Percentiles rank a stretch among this genome's conserved stretches.
Conservation (phyloP, 2,329 filamentous ascomycete genomes). For the Epichloe baconii region DNA sequence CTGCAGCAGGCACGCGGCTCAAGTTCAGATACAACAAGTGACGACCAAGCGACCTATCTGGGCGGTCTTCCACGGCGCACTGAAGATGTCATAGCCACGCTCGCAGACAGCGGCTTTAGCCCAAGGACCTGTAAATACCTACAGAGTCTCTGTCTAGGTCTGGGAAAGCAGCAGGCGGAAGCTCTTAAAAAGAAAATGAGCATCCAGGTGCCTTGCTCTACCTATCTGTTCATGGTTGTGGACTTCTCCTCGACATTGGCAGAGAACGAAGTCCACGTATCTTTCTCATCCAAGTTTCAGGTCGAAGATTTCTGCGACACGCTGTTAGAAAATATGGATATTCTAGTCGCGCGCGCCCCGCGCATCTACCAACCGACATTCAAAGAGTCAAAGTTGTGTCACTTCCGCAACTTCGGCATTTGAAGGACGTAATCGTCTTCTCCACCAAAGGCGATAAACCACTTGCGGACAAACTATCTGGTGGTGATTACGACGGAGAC, state of each 20-base stretch:
- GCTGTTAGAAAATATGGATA: slow-evolving; percentile 40
- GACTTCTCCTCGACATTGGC: slow-evolving; percentile 50
- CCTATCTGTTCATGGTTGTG: slow-evolving; percentile 52
- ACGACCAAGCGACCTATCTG: slow-evolving; percentile 27
- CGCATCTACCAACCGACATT: slow-evolving; percentile 58
- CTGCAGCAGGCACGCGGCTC: slow-evolving; percentile 27
- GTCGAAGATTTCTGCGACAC: slow-evolving; percentile 39
- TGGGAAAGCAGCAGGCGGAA: slow-evolving; percentile 40
- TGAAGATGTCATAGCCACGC: slow-evolving; percentile 37
- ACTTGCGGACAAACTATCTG: slow-evolving; percentile 58
- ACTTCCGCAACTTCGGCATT: slow-evolving; percentile 44
- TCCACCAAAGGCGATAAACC: slow-evolving; percentile 45
- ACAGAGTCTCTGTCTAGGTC: slow-evolving; percentile 29
- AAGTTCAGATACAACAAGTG: slow-evolving; percentile 23
- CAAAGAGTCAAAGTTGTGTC: slow-evolving; percentile 52
- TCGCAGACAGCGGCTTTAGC: slow-evolving; percentile 50
- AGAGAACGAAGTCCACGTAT: slow-evolving; percentile 54
- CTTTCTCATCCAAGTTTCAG: slow-evolving; percentile 54
- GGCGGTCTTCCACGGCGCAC: slow-evolving; percentile 36
- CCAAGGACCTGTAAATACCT: slow-evolving; percentile 34
- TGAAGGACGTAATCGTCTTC: slow-evolving; percentile 76
- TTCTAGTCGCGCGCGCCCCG: slow-evolving; percentile 56
- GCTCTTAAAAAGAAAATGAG: slow-evolving; percentile 42
- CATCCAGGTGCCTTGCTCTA: slow-evolving; percentile 47
- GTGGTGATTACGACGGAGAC: slow-evolving; percentile 74